Evolutionary conservation across 2,329 filamentous ascomycete species (phyloP).

Genomic region (Monilinia polystroma): DNA sequence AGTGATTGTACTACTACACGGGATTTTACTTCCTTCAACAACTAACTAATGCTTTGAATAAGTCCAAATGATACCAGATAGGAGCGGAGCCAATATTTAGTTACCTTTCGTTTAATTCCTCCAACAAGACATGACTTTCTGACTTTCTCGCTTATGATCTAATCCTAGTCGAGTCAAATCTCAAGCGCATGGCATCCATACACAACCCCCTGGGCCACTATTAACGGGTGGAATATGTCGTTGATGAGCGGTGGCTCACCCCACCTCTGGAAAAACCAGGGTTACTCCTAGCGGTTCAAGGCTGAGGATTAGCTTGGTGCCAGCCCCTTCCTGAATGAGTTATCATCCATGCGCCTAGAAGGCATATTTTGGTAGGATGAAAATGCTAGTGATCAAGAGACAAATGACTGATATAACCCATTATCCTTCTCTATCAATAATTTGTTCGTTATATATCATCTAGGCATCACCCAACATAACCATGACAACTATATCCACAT

Average conservation of each 20-base stretch:
- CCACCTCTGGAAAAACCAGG: constrained; percentile 20
- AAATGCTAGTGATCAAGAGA: constrained; percentile 25
- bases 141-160: constrained; percentile 4
- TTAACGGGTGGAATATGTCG: constrained; percentile 18
- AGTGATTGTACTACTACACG: background rate
- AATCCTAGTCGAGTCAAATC: constrained; percentile 16
- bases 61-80: background rate
- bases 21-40: background rate
- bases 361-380: constrained; percentile 24
- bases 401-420: constrained; percentile 24
- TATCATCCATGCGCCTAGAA: constrained; percentile 22
- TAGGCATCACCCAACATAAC: constrained; percentile 18
- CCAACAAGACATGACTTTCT: constrained; percentile 9
- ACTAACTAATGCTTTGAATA: background rate
- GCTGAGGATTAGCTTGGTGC: constrained; percentile 31
- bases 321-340: constrained; percentile 27
- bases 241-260: constrained; percentile 11
- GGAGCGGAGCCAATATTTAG: background rate
- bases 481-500: constrained; percentile 32
- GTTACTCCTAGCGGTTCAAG: constrained; percentile 30
- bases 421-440: background rate
- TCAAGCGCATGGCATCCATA: constrained; percentile 20
- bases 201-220: constrained; percentile 3
- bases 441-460: constrained; percentile 20
- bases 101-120: constrained; percentile 12